Conservation (phyloP, 2,329 filamentous ascomycete genomes). For the Triangularia setosa region DNA sequence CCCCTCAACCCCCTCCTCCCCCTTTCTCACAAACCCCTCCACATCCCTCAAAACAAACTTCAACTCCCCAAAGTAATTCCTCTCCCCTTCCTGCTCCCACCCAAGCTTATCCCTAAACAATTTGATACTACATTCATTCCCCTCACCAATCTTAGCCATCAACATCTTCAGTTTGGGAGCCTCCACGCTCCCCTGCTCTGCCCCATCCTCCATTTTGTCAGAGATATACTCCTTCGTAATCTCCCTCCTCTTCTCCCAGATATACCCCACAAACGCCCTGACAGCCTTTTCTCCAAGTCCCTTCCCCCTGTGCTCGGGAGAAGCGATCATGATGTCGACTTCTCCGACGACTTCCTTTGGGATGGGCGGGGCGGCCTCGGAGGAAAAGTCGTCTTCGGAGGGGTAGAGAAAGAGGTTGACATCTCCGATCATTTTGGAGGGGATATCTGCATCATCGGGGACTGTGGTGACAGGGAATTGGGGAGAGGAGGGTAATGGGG, state of each 20-base stretch:
- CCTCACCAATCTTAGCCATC: conserved; percentile 48
- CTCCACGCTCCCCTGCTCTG: neutral
- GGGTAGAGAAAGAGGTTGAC: conserved; percentile 75
- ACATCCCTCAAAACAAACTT: conserved; percentile 42
- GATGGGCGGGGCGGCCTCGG: conserved; percentile 32
- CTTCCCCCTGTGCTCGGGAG: conserved; percentile 49
- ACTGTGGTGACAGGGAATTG: conserved; percentile 22
- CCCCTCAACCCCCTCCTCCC: conserved; percentile 15
- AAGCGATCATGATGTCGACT: conserved; percentile 83
- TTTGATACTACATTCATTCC: conserved; percentile 48
- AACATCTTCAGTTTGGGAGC: conserved; percentile 27
- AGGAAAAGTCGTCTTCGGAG: conserved; percentile 43
- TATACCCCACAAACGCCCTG: conserved; percentile 64
- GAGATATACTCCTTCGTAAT: conserved; percentile 56
- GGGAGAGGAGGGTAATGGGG: conserved; percentile 33
- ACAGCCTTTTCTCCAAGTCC: conserved; percentile 66
- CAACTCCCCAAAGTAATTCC: conserved; percentile 61
- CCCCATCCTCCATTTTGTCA: conserved; percentile 1
- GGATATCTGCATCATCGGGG: conserved; percentile 46
- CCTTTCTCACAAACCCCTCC: conserved; percentile 4
- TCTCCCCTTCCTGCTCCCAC: conserved; percentile 47
- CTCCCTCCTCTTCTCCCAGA: conserved; percentile 47
- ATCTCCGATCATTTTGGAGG: conserved; percentile 64
- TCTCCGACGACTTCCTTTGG: conserved; percentile 55
- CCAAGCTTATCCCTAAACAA: conserved; percentile 48